These are phyloP conservation scores for Candida anglica DNA, from an alignment of 805 yeast species.

Conservation along the genomic window DNA sequence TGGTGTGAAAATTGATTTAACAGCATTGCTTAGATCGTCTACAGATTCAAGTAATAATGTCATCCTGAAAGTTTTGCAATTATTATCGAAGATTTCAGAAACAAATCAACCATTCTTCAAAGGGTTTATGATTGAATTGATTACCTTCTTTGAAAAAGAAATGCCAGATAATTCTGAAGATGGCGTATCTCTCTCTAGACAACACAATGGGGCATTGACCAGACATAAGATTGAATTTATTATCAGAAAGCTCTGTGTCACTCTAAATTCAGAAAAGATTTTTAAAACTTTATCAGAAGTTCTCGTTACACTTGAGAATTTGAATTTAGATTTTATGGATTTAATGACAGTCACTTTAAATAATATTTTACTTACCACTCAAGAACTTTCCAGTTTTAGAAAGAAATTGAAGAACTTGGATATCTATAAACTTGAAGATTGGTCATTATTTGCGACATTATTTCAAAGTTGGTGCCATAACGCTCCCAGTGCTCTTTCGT, in stretches of 20 bases:
- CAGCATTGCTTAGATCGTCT: constrained; percentile 60
- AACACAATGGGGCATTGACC: not conserved
- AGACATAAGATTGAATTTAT: constrained; percentile 70
- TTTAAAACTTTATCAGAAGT: constrained; percentile 78
- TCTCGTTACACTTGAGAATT: constrained; percentile 47
- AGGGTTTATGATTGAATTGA: constrained; percentile 67
- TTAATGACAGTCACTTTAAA: constrained; percentile 84
- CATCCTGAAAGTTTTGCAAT: constrained; percentile 65
- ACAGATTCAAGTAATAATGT: constrained; percentile 73
- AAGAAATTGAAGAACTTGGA: constrained; percentile 59
- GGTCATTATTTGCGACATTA: constrained; percentile 65
- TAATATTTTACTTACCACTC: constrained; percentile 80
- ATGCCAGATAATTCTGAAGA: constrained; percentile 10
- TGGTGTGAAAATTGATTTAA: constrained; percentile 46
- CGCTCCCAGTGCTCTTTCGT: constrained; percentile 80
- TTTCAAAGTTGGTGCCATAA: constrained; percentile 92
- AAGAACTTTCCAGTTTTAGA: constrained; percentile 70
- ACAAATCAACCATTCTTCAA: constrained; percentile 74
- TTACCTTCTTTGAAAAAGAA: constrained; percentile 68
- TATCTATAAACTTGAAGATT: constrained; percentile 50
- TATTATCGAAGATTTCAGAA: constrained; percentile 71
- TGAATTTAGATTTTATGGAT: constrained; percentile 66
- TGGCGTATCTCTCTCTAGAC: not conserved
- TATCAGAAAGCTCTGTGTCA: constrained; percentile 75
- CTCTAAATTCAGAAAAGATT: constrained; percentile 77